Percentiles rank a stretch among this genome's conserved stretches.
Evolutionary conservation across 352 stramenopile species (phyloP).

Genomic region (Plasmopara viticola): DNA sequence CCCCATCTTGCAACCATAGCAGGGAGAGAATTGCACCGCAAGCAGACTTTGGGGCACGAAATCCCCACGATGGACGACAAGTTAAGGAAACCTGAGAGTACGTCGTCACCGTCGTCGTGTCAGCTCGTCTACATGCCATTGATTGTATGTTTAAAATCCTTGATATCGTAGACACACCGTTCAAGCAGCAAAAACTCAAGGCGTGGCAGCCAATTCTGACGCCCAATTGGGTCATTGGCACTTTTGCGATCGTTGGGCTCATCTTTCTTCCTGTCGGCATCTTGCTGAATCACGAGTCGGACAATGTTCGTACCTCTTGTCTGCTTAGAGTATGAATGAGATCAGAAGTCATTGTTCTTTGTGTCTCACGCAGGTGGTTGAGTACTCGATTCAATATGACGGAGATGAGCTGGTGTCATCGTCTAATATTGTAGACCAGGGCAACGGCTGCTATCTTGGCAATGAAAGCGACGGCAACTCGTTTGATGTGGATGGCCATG

Average conservation of each 20-base stretch:
- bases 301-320: slow-evolving; percentile 50
- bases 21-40: slow-evolving; percentile 1
- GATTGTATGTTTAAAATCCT: background rate
- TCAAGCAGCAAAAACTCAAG: slow-evolving; percentile 88
- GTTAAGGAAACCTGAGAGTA: slow-evolving; percentile 80
- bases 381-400: slow-evolving; percentile 88
- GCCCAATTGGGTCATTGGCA: slow-evolving; percentile 92
- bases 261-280: slow-evolving; percentile 94
- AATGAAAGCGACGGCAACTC: slow-evolving; percentile 53
- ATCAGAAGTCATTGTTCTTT: background rate
- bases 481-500: slow-evolving; percentile 52
- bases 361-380: slow-evolving; percentile 54
- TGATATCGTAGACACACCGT: slow-evolving; percentile 58
- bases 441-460: slow-evolving; percentile 53
- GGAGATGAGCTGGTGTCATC: slow-evolving; percentile 46
- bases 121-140: background rate
- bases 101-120: background rate
- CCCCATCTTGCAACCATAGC: too few relatives aligned
- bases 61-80: slow-evolving; percentile 71
- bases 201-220: slow-evolving; percentile 96
- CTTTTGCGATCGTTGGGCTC: slow-evolving; percentile 90
- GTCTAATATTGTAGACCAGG: slow-evolving; percentile 54
- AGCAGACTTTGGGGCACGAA: slow-evolving; percentile 21
- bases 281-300: slow-evolving; percentile 78
- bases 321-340: background rate